Conservation (phyloP, 257 asterid species). For the Solanum pinnatisectum region DNA sequence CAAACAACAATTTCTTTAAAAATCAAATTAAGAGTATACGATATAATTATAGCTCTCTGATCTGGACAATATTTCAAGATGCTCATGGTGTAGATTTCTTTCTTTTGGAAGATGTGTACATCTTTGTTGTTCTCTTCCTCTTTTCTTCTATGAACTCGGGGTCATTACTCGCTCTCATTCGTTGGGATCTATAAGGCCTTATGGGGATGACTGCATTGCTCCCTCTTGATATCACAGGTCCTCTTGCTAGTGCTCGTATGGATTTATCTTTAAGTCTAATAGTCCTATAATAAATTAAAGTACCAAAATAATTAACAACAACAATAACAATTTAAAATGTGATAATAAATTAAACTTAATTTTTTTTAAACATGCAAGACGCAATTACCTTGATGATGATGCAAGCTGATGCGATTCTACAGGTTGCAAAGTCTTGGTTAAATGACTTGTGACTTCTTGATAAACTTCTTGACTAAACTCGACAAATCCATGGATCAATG, state of each 20-base stretch:
- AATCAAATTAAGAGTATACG: too few relatives aligned
- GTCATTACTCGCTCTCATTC: background rate
- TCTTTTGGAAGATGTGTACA: background rate
- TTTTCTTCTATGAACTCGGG: background rate
- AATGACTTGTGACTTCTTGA: background rate
- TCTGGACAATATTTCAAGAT: background rate
- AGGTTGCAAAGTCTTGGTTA: background rate
- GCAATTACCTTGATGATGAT: too few relatives aligned
- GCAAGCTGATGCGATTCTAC: background rate
- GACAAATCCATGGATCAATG: background rate
- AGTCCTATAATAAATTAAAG: background rate
- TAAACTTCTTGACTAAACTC: background rate
- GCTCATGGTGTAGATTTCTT: background rate
- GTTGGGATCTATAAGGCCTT: background rate
- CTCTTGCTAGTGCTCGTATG: background rate
- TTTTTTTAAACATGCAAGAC: background rate
- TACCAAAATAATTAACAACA: background rate
- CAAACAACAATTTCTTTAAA: background rate
- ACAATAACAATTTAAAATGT: background rate
- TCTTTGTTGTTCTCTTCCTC: background rate
- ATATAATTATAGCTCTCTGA: background rate
- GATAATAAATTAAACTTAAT: background rate
- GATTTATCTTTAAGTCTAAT: background rate
- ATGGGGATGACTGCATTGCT: background rate
- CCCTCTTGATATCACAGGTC: background rate